Evolutionary conservation across 2,329 filamentous ascomycete genomes (phyloP).

Genomic region (Fusarium nygamai): DNA sequence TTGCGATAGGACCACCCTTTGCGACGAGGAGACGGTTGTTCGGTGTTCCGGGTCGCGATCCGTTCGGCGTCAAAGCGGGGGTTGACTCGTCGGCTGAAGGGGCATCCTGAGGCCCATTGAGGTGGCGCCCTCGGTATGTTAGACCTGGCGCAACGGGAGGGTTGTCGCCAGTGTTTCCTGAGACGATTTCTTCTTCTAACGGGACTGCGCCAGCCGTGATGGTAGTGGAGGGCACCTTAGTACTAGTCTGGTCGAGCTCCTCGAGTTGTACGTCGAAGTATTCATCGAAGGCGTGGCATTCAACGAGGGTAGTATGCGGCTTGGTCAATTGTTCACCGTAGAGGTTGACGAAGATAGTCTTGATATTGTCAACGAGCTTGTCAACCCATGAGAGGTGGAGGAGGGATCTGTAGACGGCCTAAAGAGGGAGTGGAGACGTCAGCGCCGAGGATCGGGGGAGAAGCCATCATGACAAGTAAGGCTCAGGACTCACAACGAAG

Average conservation of each 20-base stretch:
- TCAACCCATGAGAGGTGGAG: constrained; percentile 97
- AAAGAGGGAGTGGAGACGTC: constrained; percentile 38
- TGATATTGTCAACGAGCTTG: constrained; percentile 94
- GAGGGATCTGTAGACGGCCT: constrained; percentile 97
- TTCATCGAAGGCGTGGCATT: constrained; percentile 83
- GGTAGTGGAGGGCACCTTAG: constrained; percentile 42
- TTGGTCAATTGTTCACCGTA: constrained; percentile 90
- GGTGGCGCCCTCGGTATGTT: constrained; percentile 52
- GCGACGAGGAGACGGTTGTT: constrained; percentile 71
- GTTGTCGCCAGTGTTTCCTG: constrained; percentile 41
- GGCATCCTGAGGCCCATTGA: constrained; percentile 49
- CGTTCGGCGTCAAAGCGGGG: constrained; percentile 75
- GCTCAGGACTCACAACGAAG: constrained; percentile 75
- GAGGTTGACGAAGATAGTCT: constrained; percentile 87
- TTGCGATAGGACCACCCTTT: constrained; percentile 78
- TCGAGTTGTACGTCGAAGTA: constrained; percentile 95
- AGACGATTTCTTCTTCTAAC: constrained; percentile 48
- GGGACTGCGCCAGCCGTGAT: constrained; percentile 43
- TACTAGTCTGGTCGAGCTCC: constrained; percentile 74
- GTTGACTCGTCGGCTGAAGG: constrained; percentile 72
- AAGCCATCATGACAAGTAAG: constrained; percentile 32
- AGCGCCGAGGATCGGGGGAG: constrained; percentile 36
- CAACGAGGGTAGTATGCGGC: constrained; percentile 78
- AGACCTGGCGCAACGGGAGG: constrained; percentile 50
- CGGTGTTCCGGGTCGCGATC: constrained; percentile 83